A percentile compares a stretch with the other conserved stretches of the same genome.
Evolutionary conservation across 2,329 filamentous ascomycete species (phyloP).

Genomic region (Neopestalotiopsis sp.): DNA sequence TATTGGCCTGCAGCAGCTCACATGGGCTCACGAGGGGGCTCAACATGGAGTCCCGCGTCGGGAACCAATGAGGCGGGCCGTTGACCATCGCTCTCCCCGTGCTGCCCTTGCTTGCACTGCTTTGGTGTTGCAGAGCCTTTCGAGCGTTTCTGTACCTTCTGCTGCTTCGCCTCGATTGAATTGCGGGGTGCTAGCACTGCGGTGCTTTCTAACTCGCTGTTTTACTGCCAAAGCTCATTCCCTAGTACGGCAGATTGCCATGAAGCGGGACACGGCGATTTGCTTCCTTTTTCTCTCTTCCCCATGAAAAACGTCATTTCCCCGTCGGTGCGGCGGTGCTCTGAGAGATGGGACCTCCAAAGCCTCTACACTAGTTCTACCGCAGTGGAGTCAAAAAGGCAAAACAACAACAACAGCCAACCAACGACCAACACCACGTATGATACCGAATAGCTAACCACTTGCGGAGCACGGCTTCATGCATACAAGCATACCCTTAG

Average conservation of each 20-base stretch:
- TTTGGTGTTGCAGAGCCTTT: background rate
- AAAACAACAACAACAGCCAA: background rate
- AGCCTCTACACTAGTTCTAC: background rate
- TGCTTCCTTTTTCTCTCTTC: no score
- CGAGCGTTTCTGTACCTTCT: background rate
- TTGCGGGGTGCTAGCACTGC: background rate
- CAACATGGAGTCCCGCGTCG: background rate
- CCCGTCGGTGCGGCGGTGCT: background rate
- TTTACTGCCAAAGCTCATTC: background rate
- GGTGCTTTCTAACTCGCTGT: background rate
- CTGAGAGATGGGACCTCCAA: background rate
- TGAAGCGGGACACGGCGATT: background rate
- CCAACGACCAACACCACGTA: background rate
- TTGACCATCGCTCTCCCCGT: conserved; percentile 3
- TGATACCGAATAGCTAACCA: background rate
- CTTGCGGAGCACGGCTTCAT: background rate
- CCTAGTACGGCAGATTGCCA: no score
- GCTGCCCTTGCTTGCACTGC: background rate
- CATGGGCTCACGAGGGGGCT: background rate
- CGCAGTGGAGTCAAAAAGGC: background rate
- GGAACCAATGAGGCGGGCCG: conserved; percentile 3
- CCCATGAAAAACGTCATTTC: no score
- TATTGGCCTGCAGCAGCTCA: background rate
- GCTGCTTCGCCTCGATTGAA: background rate
- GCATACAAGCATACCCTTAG: background rate